Evolutionary conservation across 163 green algal species (phyloP).

Genomic region (Coccomyxa subellipsoidea): DNA sequence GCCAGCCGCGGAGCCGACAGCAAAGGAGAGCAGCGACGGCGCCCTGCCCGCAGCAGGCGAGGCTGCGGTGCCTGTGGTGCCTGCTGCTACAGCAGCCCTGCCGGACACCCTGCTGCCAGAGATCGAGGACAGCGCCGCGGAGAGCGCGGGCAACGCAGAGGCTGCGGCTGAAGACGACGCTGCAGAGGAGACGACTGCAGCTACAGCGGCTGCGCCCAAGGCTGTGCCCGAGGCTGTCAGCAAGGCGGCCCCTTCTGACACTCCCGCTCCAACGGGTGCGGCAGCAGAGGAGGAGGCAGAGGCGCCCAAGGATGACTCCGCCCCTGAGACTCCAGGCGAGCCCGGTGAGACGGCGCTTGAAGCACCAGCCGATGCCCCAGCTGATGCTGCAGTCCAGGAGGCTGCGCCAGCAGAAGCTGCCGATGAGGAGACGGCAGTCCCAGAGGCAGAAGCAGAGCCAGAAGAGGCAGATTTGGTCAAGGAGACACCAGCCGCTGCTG

Average conservation of each 20-base stretch:
- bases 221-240: neutral
- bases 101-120: neutral
- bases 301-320: neutral
- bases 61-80: neutral
- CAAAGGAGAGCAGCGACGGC: neutral
- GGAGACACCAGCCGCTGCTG: neutral
- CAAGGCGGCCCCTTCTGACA: neutral
- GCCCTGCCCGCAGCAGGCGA: neutral
- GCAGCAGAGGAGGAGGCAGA: neutral
- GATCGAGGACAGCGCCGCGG: neutral
- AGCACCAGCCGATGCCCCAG: neutral
- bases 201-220: neutral
- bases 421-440: neutral
- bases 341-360: neutral
- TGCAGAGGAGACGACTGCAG: neutral
- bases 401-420: neutral
- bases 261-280: neutral
- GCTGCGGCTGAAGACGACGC: neutral
- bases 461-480: neutral
- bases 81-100: neutral
- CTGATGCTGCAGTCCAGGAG: neutral
- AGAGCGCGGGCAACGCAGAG: neutral
- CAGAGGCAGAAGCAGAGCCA: neutral
- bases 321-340: neutral
- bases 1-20: neutral